Percentiles rank a stretch among this genome's conserved stretches.
Evolutionary conservation across 1,284 basidiomycete species (phyloP).

Genomic region (Tremellales sp.): DNA sequence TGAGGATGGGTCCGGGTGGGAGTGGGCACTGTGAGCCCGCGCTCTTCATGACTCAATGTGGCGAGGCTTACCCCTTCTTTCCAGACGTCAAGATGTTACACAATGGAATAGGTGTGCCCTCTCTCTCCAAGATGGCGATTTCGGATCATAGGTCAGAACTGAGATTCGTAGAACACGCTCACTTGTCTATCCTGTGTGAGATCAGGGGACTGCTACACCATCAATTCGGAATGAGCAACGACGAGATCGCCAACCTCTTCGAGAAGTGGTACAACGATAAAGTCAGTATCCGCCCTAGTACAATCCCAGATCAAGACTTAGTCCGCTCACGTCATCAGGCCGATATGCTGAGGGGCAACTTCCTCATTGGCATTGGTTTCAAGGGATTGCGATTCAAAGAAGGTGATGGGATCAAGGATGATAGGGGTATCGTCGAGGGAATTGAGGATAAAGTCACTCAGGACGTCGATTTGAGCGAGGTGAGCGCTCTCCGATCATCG

Average conservation of each 20-base stretch:
- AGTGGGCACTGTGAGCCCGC: constrained; percentile 28
- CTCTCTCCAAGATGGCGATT: neutral
- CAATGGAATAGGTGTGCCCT: constrained; percentile 31
- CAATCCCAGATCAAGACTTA: neutral
- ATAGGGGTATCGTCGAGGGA: constrained; percentile 37
- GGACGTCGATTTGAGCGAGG: constrained; percentile 35
- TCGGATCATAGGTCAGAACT: neutral
- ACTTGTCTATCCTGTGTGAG: constrained; percentile 58
- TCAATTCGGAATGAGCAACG: constrained; percentile 73
- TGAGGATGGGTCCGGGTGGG: constrained; percentile 37
- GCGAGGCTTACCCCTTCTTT: neutral
- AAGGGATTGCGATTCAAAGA: constrained; percentile 35
- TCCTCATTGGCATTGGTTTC: constrained; percentile 33
- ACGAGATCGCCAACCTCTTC: constrained; percentile 33
- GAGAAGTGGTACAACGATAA: constrained; percentile 28
- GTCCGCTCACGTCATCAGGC: constrained; percentile 1
- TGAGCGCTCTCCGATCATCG: constrained; percentile 3
- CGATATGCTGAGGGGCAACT: constrained; percentile 28
- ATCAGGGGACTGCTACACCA: constrained; percentile 74
- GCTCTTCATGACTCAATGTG: neutral
- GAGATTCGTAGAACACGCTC: constrained; percentile 29
- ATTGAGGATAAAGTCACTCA: constrained; percentile 44
- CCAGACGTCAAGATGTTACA: constrained; percentile 37
- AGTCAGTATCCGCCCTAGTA: too few relatives aligned
- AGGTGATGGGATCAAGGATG: constrained; percentile 33